phyloP scores from a whole-genome alignment of 176 grass and related monocot species.

The Areca catechu region DNA sequence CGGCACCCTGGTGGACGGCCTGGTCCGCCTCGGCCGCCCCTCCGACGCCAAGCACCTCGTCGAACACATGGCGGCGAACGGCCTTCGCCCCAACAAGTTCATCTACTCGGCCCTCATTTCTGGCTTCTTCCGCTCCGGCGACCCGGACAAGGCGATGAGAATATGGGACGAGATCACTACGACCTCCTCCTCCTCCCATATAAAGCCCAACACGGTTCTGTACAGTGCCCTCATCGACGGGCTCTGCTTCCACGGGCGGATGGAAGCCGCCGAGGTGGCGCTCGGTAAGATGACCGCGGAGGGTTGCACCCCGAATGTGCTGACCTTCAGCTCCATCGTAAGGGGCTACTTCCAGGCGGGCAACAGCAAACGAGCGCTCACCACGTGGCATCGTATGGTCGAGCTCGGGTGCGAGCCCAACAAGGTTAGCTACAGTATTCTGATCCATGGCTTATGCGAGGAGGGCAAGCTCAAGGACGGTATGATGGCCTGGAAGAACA shows the following conservation, averaged over 20 bases:
- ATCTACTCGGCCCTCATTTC: conserved; percentile 62
- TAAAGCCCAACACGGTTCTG: conserved; percentile 56
- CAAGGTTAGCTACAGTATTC: conserved; percentile 62
- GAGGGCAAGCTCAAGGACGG: conserved; percentile 68
- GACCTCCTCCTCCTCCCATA: neutral
- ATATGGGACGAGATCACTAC: conserved; percentile 58
- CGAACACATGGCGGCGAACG: conserved; percentile 49
- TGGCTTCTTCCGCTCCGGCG: conserved; percentile 51
- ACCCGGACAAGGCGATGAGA: conserved; percentile 37
- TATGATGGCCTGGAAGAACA: conserved; percentile 97
- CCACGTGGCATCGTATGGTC: conserved; percentile 58
- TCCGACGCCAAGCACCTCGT: conserved; percentile 57
- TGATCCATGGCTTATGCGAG: conserved; percentile 66
- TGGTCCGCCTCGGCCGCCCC: conserved; percentile 50
- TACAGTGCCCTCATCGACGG: conserved; percentile 73
- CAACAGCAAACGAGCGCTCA: conserved; percentile 38
- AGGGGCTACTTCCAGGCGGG: conserved; percentile 65
- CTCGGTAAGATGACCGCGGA: conserved; percentile 48
- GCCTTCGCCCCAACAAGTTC: conserved; percentile 51
- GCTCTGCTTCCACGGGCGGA: conserved; percentile 42
- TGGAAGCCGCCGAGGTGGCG: conserved; percentile 44
- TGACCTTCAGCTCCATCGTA: conserved; percentile 71
- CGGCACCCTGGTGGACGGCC: conserved; percentile 64
- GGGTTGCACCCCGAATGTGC: conserved; percentile 57
- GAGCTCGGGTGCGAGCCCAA: conserved; percentile 37